Evolutionary conservation across 192 early-diverging fungal genomes (phyloP).

Genomic region (Linnemannia hyalina): DNA sequence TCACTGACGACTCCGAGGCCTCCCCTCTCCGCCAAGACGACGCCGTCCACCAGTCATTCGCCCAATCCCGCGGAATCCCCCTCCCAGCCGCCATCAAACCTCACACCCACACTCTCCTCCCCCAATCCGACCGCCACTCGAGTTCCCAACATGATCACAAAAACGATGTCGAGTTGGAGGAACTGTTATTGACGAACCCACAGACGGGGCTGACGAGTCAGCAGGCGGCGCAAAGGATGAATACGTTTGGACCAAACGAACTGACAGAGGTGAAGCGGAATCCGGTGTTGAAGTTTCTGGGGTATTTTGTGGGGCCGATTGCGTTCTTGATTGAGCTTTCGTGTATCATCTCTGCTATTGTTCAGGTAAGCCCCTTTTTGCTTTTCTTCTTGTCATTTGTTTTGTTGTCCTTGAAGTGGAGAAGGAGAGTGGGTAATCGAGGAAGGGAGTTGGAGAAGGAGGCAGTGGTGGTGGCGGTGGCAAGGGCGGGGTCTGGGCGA

Average conservation of each 20-base stretch:
- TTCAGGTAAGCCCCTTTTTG: constrained; percentile 27
- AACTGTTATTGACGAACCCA: constrained; percentile 71
- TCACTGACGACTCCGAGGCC: constrained; percentile 28
- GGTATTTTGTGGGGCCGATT: constrained; percentile 73
- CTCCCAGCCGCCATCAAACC: not conserved
- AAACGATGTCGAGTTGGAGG: constrained; percentile 58
- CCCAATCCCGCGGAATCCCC: not conserved
- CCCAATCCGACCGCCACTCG: not conserved
- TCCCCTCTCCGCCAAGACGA: constrained; percentile 27
- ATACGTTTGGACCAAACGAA: constrained; percentile 85
- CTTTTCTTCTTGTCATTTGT: not conserved
- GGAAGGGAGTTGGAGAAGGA: not conserved
- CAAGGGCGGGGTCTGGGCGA: not conserved
- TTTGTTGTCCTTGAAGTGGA: not conserved
- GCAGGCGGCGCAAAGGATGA: constrained; percentile 63
- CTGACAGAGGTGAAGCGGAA: constrained; percentile 71
- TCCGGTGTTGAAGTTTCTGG: constrained; percentile 59
- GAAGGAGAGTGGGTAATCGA: not conserved
- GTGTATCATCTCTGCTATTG: constrained; percentile 48
- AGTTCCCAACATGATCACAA: not conserved
- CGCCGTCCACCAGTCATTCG: constrained; percentile 13
- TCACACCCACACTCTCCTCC: constrained; percentile 1
- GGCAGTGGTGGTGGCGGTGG: not conserved
- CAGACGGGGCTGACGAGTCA: constrained; percentile 70
- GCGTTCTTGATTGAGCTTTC: constrained; percentile 74